Evolutionary conservation across 2,329 filamentous ascomycete genomes (phyloP), one percentile per base, ranked within the genome.

Genomic region (Sarocladiaceae sp.): DNA sequence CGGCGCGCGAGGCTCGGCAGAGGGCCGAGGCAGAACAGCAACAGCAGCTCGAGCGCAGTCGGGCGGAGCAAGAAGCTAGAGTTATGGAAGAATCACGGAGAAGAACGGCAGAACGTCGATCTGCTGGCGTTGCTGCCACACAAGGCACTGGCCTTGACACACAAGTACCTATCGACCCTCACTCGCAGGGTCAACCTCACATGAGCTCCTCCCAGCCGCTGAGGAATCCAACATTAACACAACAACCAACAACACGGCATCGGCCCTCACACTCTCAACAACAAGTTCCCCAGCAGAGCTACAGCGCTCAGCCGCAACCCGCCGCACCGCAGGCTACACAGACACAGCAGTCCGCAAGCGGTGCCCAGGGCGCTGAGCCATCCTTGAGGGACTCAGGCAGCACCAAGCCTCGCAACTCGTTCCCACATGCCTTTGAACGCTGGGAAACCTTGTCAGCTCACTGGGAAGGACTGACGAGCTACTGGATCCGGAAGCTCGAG

Each of bases 391-490:
- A 54, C 17, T 50, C 57, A 10, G 55, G 57, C 23, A 53, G 56
- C 37, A 56, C 65, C 3, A 71, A 78, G 50, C 68, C 79, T 50
- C 76, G 84, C 53, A 89, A 87, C 44, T 85, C 86, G 0, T 97
- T 99, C 59, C 94, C 94, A 1, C 94, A 97, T 69, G 94, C 94
- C 0, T 99, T 99, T 63, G 93, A 99, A 69, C 82, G 94, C 55
- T 99, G 94, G 94, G 94, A 99, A 66, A 93, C 90, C 0, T 73
- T 99, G 2, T 99, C 94, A 0, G 95, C 94, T 5, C 93, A 97
- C 61, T 99, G 94, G 94, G 94, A 99, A 67, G 94, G 94, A 4
- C 78, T 99, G 54, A 97, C 94, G 0, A 93, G 90, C 54, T 97
- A 96, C 71, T 99, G 94, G 93, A 94, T 99, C 58, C 87, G 90